A percentile compares a stretch with the other conserved stretches of the same genome.
Conservation (phyloP, 192 early-diverging fungal species). For the Podochytrium sp. region DNA sequence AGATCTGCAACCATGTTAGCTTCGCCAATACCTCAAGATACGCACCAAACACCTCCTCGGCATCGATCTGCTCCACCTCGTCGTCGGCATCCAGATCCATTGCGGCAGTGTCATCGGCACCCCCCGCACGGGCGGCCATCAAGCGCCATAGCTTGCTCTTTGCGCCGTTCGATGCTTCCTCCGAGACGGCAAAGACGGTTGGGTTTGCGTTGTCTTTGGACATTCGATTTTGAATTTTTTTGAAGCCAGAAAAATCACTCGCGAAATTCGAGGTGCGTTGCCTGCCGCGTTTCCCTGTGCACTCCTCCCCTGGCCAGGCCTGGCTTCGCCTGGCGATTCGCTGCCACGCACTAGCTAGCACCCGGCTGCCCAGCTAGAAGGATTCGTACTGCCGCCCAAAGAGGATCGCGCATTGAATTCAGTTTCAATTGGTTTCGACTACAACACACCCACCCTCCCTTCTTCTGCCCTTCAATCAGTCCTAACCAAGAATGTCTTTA, state of each 20-base stretch:
- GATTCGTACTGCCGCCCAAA: no score
- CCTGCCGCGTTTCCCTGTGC: background rate
- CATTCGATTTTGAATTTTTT: slow-evolving; percentile 14
- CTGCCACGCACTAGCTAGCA: no score
- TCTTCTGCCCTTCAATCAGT: no score
- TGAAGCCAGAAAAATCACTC: background rate
- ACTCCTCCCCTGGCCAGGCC: no score
- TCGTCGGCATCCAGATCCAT: slow-evolving; percentile 57
- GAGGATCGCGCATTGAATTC: no score
- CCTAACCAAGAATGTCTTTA: no score
- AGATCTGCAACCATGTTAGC: slow-evolving; percentile 57
- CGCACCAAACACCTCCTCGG: slow-evolving; percentile 85
- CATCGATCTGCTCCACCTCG: slow-evolving; percentile 76
- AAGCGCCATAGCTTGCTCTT: slow-evolving; percentile 29
- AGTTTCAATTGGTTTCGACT: no score
- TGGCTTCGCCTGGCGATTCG: no score
- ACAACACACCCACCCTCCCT: no score
- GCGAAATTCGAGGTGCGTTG: background rate
- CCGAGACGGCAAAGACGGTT: slow-evolving; percentile 69
- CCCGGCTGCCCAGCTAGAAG: no score
- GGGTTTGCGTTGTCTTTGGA: slow-evolving; percentile 77
- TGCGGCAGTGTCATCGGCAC: background rate
- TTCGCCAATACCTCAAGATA: background rate
- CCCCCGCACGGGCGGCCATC: background rate
- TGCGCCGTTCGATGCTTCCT: background rate